A percentile compares a stretch with the other conserved stretches of the same genome.
Conservation (phyloP, 768 basidiomycete genomes). For the Trametes gibbosa region DNA sequence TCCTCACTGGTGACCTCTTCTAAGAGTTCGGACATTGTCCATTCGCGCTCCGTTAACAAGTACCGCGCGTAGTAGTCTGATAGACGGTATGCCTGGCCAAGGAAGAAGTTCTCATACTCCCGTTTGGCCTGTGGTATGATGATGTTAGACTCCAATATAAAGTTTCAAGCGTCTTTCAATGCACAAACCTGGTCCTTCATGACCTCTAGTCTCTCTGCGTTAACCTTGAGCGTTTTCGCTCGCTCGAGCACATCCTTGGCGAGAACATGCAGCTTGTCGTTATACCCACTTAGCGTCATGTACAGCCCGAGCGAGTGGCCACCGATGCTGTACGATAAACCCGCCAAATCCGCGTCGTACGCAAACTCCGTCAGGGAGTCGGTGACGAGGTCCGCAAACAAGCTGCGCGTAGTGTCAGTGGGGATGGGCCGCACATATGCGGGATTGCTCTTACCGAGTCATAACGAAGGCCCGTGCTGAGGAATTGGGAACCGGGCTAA, state of each 20-base stretch:
- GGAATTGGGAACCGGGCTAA: conserved; percentile 54
- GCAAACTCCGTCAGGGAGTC: conserved; percentile 89
- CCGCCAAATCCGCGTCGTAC: conserved; percentile 92
- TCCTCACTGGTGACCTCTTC: conserved; percentile 68
- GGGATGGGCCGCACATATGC: not conserved
- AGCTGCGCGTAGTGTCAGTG: conserved; percentile 36
- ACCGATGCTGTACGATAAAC: conserved; percentile 70
- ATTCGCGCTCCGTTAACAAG: conserved; percentile 66
- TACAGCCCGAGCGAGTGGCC: conserved; percentile 63
- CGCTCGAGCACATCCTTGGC: conserved; percentile 69
- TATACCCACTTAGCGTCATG: conserved; percentile 78
- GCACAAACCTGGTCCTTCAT: conserved; percentile 77
- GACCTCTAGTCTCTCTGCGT: conserved; percentile 70
- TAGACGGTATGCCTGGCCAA: conserved; percentile 78
- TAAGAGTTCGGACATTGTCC: conserved; percentile 76
- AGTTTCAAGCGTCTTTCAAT: not conserved
- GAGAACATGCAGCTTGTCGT: conserved; percentile 83
- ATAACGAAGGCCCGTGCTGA: conserved; percentile 72
- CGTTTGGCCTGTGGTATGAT: conserved; percentile 53
- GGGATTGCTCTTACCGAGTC: conserved; percentile 51
- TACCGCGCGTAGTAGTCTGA: conserved; percentile 76
- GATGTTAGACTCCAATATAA: not conserved
- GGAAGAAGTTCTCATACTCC: conserved; percentile 83
- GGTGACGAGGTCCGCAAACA: conserved; percentile 82
- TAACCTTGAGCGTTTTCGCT: conserved; percentile 59